Percentiles rank a stretch among this genome's conserved stretches.
Evolutionary conservation across 2,329 filamentous ascomycete genomes (phyloP).

Genomic region (Coniella vitis): DNA sequence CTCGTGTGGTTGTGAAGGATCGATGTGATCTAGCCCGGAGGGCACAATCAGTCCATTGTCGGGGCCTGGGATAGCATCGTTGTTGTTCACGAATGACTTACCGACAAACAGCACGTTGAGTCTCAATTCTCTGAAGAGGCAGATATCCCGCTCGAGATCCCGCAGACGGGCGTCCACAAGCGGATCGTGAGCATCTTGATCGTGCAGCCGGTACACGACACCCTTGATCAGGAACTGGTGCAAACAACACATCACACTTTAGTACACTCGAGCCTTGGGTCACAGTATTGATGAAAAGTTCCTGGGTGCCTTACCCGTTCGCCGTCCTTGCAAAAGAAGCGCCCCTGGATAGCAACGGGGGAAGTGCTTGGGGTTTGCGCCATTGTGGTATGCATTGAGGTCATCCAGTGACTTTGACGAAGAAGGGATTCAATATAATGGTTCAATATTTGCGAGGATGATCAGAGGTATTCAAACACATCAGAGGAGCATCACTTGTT

Average conservation of each 20-base stretch:
- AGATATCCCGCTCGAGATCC: constrained; percentile 19
- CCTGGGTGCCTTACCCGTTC: constrained; percentile 4
- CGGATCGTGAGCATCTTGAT: constrained; percentile 9
- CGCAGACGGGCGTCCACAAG: constrained; percentile 19
- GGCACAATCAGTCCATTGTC: neutral
- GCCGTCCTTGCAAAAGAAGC: constrained; percentile 22
- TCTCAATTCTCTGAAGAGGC: constrained; percentile 21
- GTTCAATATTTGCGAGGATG: too few relatives aligned
- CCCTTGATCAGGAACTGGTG: constrained; percentile 15
- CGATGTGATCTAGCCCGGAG: constrained; percentile 6
- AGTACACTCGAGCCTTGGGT: neutral
- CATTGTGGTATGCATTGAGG: neutral
- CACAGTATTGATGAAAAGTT: too few relatives aligned
- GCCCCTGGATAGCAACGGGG: constrained; percentile 20
- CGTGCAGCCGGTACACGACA: constrained; percentile 15
- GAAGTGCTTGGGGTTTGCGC: neutral
- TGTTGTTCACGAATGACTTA: constrained; percentile 9
- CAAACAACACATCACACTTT: neutral
- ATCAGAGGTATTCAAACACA: neutral
- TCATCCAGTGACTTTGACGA: neutral
- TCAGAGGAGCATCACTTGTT: too few relatives aligned
- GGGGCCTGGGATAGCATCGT: neutral
- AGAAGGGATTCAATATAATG: too few relatives aligned
- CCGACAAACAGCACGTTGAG: constrained; percentile 24
- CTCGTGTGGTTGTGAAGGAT: constrained; percentile 8